Evolutionary conservation across 192 early-diverging fungal species (phyloP), one percentile per base, ranked within the genome.

Genomic region (Powellomyces hirtus): DNA sequence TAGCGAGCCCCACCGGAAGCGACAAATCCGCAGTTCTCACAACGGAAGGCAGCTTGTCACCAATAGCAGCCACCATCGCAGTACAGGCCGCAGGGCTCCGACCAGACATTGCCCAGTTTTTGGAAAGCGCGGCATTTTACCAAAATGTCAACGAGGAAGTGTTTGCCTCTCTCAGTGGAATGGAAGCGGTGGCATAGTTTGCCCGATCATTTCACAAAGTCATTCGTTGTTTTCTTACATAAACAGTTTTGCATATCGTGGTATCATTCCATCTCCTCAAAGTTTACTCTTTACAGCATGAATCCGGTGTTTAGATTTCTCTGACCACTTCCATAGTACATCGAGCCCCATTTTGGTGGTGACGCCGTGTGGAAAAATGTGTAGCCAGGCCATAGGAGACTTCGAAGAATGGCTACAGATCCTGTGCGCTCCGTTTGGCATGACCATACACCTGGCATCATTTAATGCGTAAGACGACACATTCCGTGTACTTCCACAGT

Each of bases 341-440:
- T 72, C 4, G 75, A 66, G 7, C 75, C 77, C 70, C 74, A 83
- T 38, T 81, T 79, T 50, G 68, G 45, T 4, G 79, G 76, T 20
- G 38, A 60, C 4, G 78, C 70, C 4, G 77, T 69, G 68, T 86
- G 84, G 61, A 78, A 81, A 52, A 83, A 76, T 16, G 66, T 61
- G 57, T 86, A 86, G 2, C 84, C 84, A 4, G 84, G 84, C 84
- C 84, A 86, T 53, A 80, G 51, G n/a, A 83, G 68, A 35, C 73
- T 84, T 29, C 80, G 50, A 22, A 86, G 29, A 55, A 84, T 70
- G 29, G 78, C 69, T 7, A 78, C 70, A 0, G 81, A 73, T 29
- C 78, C 80, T 6, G 59, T 70, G 11, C 75, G 49, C 62, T 86
- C 84, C 1, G 68, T 49, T 50, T 79, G 77, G 30, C 76, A 58